phyloP scores from a whole-genome alignment of 495 filamentous ascomycete species.

The Xylaria grammica region DNA sequence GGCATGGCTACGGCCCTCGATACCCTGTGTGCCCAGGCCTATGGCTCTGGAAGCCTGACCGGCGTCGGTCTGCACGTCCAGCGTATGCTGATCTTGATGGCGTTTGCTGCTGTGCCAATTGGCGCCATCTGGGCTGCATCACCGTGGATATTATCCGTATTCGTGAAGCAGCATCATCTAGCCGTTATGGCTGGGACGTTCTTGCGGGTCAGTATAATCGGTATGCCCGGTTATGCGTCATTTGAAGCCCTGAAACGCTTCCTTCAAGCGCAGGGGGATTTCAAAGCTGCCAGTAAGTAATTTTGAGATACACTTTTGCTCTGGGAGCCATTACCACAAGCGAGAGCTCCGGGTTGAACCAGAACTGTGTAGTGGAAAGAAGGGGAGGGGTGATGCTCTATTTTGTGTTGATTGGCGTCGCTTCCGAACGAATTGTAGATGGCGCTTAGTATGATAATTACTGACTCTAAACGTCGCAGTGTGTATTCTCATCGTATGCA shows the following conservation, averaged over 20 bases:
- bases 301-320: not conserved
- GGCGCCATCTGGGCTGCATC: slow-evolving; percentile 67
- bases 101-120: slow-evolving; percentile 68
- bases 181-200: slow-evolving; percentile 69
- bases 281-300: slow-evolving; percentile 52
- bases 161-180: slow-evolving; percentile 67
- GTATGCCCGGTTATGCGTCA: slow-evolving; percentile 70
- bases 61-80: slow-evolving; percentile 76
- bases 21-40: slow-evolving; percentile 78
- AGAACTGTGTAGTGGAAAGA: too few species aligned
- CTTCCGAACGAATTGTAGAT: too few species aligned
- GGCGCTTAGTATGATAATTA: not conserved
- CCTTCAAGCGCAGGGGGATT: slow-evolving; percentile 75
- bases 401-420: too few species aligned
- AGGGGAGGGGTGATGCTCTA: too few species aligned
- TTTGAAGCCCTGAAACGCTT: slow-evolving; percentile 78
- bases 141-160: slow-evolving; percentile 61
- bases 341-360: not conserved
- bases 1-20: slow-evolving; percentile 76
- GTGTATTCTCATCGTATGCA: slow-evolving; percentile 69
- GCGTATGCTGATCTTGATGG: slow-evolving; percentile 72
- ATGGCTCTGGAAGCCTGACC: slow-evolving; percentile 71
- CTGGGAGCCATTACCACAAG: not conserved
- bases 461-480: slow-evolving; percentile 44
- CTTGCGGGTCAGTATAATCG: slow-evolving; percentile 67